Evolutionary conservation across 2,329 filamentous ascomycete genomes (phyloP).

Genomic region (Fonsecaea erecta): DNA sequence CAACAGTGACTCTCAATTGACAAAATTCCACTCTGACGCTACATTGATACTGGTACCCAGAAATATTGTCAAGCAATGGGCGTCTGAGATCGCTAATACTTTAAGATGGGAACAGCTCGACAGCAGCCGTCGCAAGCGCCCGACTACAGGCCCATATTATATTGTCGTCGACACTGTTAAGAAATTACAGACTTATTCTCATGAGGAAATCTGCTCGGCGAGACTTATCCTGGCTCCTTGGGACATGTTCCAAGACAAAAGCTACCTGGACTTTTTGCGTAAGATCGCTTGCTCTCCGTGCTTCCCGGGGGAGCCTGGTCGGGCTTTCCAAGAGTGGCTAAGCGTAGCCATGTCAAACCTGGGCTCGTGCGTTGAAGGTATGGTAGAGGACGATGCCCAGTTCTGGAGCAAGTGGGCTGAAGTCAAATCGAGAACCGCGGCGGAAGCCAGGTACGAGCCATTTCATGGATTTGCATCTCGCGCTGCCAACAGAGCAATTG

Average conservation of each 20-base stretch:
- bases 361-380: not conserved
- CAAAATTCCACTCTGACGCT: constrained; percentile 49
- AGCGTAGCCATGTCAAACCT: constrained; percentile 50
- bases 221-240: constrained; percentile 63
- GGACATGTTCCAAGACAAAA: constrained; percentile 51
- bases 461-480: constrained; percentile 18
- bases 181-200: constrained; percentile 49
- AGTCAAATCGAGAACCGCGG: not conserved
- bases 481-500: constrained; percentile 1
- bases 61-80: constrained; percentile 64
- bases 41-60: constrained; percentile 65
- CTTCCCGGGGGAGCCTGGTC: constrained; percentile 47
- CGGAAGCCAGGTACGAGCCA: constrained; percentile 10
- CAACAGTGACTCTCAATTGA: not conserved
- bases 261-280: constrained; percentile 58
- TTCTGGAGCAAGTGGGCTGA: constrained; percentile 30
- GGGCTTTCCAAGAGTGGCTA: constrained; percentile 62
- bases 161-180: constrained; percentile 49
- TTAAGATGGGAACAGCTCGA: constrained; percentile 8
- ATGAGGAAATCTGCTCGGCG: constrained; percentile 54
- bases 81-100: constrained; percentile 57
- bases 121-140: not conserved
- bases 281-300: constrained; percentile 55
- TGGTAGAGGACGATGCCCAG: not conserved
- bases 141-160: constrained; percentile 43